Percentiles rank a stretch among this genome's conserved stretches.
These are phyloP conservation scores for Stachybotrys echinatus DNA, from an alignment of 2,329 filamentous ascomycete species.

Conservation along the genomic window DNA sequence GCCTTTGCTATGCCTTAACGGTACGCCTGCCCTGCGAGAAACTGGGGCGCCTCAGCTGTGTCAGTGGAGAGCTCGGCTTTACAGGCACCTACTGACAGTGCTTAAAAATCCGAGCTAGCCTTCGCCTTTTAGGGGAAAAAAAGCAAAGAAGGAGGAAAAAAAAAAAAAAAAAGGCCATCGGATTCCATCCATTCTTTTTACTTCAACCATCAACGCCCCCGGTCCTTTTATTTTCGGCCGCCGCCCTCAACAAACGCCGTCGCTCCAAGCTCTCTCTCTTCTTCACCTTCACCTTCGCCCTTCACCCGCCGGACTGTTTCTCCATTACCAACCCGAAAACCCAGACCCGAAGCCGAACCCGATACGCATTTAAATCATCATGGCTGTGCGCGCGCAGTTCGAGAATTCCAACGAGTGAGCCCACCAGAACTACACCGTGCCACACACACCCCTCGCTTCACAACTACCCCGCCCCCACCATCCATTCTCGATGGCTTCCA, in stretches of 20 bases:
- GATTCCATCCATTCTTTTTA: background rate
- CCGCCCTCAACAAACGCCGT: too few relatives aligned
- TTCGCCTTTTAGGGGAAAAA: background rate
- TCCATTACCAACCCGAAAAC: too few relatives aligned
- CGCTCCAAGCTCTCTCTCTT: background rate
- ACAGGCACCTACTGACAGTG: too few relatives aligned
- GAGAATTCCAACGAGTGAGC: conserved; percentile 87
- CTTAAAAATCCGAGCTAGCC: background rate
- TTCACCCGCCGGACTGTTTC: too few relatives aligned
- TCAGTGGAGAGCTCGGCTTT: too few relatives aligned
- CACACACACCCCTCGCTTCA: conserved; percentile 2
- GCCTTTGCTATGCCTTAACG: too few relatives aligned
- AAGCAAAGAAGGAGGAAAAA: background rate
- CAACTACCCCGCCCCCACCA: conserved; percentile 17
- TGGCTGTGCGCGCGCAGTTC: conserved; percentile 71
- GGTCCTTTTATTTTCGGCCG: background rate
- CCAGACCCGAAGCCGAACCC: too few relatives aligned
- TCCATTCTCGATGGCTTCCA: background rate
- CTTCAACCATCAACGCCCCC: background rate
- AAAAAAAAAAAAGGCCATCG: background rate
- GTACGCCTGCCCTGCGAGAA: too few relatives aligned
- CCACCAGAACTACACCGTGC: conserved; percentile 11
- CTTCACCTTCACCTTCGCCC: too few relatives aligned
- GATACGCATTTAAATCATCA: conserved; percentile 29
- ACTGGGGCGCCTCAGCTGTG: too few relatives aligned